Percentiles rank a stretch among this genome's conserved stretches.
These are phyloP conservation scores for Coemansia sp. DNA, from an alignment of 192 early-diverging fungal genomes.

Conservation along the genomic window DNA sequence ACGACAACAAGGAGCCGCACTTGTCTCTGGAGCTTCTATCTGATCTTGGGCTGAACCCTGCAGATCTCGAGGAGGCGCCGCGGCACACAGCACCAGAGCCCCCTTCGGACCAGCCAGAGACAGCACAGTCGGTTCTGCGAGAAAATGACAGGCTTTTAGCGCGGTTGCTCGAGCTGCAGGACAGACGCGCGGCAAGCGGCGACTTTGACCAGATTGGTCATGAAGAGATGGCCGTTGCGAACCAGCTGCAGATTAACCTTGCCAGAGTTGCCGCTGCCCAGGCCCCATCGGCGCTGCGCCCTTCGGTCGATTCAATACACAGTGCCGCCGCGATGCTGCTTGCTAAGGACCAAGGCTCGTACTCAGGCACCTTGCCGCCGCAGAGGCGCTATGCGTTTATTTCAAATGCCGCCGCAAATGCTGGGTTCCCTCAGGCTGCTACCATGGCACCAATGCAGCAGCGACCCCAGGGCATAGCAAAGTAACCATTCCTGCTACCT, in stretches of 20 bases:
- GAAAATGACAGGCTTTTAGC: constrained; percentile 29
- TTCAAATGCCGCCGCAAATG: constrained; percentile 24
- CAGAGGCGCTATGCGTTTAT: constrained; percentile 47
- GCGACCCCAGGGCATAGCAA: background rate
- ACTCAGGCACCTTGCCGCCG: constrained; percentile 41
- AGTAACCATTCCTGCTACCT: too few species aligned
- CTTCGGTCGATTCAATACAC: constrained; percentile 31
- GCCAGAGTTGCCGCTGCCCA: constrained; percentile 21
- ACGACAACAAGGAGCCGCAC: background rate
- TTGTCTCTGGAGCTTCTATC: constrained; percentile 14
- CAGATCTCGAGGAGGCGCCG: constrained; percentile 17
- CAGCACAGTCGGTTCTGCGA: constrained; percentile 25
- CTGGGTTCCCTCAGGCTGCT: constrained; percentile 26
- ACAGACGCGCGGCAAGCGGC: constrained; percentile 22
- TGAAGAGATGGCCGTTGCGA: constrained; percentile 29
- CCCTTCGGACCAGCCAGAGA: constrained; percentile 9
- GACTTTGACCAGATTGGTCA: constrained; percentile 23
- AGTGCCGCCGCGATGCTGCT: constrained; percentile 27
- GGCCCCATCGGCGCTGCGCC: constrained; percentile 22
- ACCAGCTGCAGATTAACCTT: constrained; percentile 26
- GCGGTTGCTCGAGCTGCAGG: constrained; percentile 33
- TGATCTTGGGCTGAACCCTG: constrained; percentile 16
- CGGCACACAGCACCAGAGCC: background rate
- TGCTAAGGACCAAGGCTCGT: constrained; percentile 14
- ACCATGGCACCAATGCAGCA: constrained; percentile 42